These are phyloP conservation scores for Inga laurina DNA, from an alignment of 306 rosid species.

Conservation along the genomic window DNA sequence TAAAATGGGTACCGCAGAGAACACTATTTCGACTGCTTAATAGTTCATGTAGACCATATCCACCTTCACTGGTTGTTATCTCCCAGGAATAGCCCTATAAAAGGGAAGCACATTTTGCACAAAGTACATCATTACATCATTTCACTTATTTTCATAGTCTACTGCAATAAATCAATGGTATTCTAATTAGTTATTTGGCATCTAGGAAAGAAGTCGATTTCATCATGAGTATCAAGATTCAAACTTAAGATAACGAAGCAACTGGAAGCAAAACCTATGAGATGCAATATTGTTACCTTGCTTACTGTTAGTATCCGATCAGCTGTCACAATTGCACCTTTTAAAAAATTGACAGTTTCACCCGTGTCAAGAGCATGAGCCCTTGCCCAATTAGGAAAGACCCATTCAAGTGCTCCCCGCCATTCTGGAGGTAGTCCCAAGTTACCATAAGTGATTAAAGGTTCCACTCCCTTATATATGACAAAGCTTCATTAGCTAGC, in stretches of 20 bases:
- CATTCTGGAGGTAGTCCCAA: conserved; percentile 85
- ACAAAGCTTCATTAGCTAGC: conserved; percentile 13
- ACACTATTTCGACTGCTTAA: conserved; percentile 66
- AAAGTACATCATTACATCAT: background rate
- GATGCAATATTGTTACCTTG: conserved; percentile 53
- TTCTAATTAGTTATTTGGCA: background rate
- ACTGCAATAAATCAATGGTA: conserved; percentile 2
- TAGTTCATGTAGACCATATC: conserved; percentile 70
- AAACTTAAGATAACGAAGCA: conserved; percentile 7
- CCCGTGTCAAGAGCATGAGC: conserved; percentile 90
- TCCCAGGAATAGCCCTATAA: conserved; percentile 90
- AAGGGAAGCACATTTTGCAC: conserved; percentile 15
- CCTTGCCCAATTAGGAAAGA: conserved; percentile 92
- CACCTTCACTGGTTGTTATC: conserved; percentile 83
- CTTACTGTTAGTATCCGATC: conserved; percentile 90
- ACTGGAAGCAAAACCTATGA: conserved; percentile 25
- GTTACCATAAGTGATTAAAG: conserved; percentile 66
- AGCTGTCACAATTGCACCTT: conserved; percentile 88
- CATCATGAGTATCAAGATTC: background rate
- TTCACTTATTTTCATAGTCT: background rate
- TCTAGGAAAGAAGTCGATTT: background rate
- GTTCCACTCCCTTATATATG: conserved; percentile 79
- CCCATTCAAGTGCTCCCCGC: conserved; percentile 88
- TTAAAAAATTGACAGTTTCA: conserved; percentile 82
- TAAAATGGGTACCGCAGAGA: conserved; percentile 53